Percentiles rank a stretch among this genome's conserved stretches.
These are phyloP conservation scores for Acephala macrosclerotiorum DNA, from an alignment of 2,329 filamentous ascomycete species.

Conservation along the genomic window DNA sequence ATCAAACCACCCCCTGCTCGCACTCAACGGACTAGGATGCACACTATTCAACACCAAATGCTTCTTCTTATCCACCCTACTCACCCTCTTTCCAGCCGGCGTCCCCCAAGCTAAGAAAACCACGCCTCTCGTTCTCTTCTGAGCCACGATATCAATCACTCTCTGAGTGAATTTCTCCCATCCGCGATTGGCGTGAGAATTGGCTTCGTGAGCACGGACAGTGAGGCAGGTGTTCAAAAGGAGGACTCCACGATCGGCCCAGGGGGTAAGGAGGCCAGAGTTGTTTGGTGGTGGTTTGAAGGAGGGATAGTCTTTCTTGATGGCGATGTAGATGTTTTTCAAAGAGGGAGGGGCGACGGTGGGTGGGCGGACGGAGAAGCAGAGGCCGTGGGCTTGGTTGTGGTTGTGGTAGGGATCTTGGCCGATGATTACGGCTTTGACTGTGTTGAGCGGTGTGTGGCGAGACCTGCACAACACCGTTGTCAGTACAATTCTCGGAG, in stretches of 20 bases:
- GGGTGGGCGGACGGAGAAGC: conserved; percentile 92
- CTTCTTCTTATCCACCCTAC: conserved; percentile 72
- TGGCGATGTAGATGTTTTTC: conserved; percentile 89
- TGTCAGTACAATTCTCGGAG: conserved; percentile 30
- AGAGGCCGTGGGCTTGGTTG: conserved; percentile 95
- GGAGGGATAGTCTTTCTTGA: conserved; percentile 86
- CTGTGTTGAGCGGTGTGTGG: conserved; percentile 85
- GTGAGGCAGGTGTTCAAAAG: conserved; percentile 96
- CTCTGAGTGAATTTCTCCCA: conserved; percentile 96
- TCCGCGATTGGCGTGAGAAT: conserved; percentile 83
- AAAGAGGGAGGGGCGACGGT: conserved; percentile 89
- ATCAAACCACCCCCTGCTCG: conserved; percentile 80
- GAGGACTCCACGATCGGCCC: conserved; percentile 92
- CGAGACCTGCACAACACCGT: conserved; percentile 74
- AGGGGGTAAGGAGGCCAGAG: conserved; percentile 85
- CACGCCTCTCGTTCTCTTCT: conserved; percentile 79
- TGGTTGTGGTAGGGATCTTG: conserved; percentile 97
- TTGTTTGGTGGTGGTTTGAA: conserved; percentile 80
- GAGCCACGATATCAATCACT: conserved; percentile 86
- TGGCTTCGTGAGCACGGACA: conserved; percentile 87
- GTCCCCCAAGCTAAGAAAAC: conserved; percentile 96
- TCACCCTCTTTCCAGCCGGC: conserved; percentile 81
- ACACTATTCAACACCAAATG: conserved; percentile 88
- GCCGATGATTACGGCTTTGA: conserved; percentile 92
- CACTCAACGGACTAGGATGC: conserved; percentile 94